phyloP scores from a whole-genome alignment of 345 rosid genomes.

The Gossypium rotundifolium region DNA sequence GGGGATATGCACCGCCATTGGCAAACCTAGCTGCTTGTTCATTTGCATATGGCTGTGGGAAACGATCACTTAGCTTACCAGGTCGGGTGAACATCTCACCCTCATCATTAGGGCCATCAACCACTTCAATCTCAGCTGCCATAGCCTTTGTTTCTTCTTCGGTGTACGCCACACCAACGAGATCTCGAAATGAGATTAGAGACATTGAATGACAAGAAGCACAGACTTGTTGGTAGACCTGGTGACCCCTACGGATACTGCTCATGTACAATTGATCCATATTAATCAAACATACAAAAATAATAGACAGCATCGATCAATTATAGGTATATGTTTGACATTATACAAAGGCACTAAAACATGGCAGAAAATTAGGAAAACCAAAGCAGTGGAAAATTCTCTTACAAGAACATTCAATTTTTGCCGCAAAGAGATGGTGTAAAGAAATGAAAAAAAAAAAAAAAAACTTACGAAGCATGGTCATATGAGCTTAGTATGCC shows the following conservation, averaged over 20 bases:
- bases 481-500: conserved; percentile 98
- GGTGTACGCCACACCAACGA: conserved; percentile 97
- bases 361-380: background rate
- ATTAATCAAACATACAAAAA: background rate
- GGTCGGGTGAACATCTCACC: conserved; percentile 98
- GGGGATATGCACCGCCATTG: conserved; percentile 99
- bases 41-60: conserved; percentile 85
- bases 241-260: conserved; percentile 99
- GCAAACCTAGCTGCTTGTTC: conserved; percentile 98
- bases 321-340: no score
- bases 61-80: conserved; percentile 95
- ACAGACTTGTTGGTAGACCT: conserved; percentile 94
- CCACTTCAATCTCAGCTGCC: conserved; percentile 99
- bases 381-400: background rate
- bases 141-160: conserved; percentile 97
- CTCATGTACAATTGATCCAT: background rate
- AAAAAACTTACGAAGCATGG: conserved; percentile 86
- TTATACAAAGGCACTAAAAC: background rate
- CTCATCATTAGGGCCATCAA: conserved; percentile 98
- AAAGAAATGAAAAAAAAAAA: background rate
- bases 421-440: background rate
- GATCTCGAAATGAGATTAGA: conserved; percentile 77
- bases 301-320: background rate
- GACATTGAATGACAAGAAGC: conserved; percentile 99
- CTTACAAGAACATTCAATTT: background rate